A percentile compares a stretch with the other conserved stretches of the same genome.
phyloP scores from a whole-genome alignment of 192 early-diverging fungal species.

The Chytriomyces confervae region DNA sequence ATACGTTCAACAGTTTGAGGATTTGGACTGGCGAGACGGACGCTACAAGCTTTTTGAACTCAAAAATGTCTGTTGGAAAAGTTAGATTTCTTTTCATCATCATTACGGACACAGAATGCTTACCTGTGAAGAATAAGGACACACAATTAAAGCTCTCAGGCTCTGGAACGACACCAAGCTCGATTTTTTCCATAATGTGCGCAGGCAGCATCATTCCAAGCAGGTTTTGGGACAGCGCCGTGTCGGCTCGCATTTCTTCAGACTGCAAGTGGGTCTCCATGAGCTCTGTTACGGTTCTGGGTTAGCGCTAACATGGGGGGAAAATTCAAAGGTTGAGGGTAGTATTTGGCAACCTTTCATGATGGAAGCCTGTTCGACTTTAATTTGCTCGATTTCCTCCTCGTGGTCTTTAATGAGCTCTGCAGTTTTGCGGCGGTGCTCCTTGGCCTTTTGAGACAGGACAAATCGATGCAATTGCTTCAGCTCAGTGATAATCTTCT shows the following conservation, averaged over 20 bases:
- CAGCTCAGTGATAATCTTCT: constrained; percentile 31
- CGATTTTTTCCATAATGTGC: constrained; percentile 36
- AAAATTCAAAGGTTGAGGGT: background rate
- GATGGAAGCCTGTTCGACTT: constrained; percentile 18
- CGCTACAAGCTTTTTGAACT: constrained; percentile 8
- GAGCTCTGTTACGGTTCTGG: constrained; percentile 19
- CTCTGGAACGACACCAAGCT: constrained; percentile 24
- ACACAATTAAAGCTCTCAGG: constrained; percentile 5
- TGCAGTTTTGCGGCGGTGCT: constrained; percentile 34
- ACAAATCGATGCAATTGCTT: constrained; percentile 28
- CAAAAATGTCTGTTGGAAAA: constrained; percentile 6
- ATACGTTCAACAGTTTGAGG: constrained; percentile 10
- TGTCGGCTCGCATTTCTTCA: constrained; percentile 26
- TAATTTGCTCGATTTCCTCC: constrained; percentile 38
- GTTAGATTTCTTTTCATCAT: background rate
- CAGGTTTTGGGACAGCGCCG: constrained; percentile 19
- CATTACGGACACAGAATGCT: too few relatives aligned
- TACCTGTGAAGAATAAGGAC: constrained; percentile 28
- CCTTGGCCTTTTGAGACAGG: constrained; percentile 19
- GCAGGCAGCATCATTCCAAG: constrained; percentile 33
- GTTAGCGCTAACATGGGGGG: background rate
- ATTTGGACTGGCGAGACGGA: constrained; percentile 2
- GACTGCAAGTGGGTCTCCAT: constrained; percentile 30
- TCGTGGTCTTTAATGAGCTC: constrained; percentile 39
- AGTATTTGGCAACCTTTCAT: constrained; percentile 23